A percentile compares a stretch with the other conserved stretches of the same genome.
These are phyloP conservation scores for Colletotrichum agaves DNA, from an alignment of 2,329 filamentous ascomycete species.

Conservation along the genomic window DNA sequence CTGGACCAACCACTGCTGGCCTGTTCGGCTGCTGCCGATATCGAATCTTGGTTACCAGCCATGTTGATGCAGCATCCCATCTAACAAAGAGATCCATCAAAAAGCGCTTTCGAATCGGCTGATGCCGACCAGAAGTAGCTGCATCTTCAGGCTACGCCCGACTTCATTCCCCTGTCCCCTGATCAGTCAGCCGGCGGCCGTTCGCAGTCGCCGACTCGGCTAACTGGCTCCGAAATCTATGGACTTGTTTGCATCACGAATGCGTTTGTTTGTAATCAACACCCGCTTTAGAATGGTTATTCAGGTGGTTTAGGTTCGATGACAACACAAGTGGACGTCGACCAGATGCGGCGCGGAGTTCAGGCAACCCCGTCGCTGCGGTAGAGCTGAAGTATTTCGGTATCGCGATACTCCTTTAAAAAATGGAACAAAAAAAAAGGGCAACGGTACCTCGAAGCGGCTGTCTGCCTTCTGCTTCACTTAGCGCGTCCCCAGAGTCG, in stretches of 20 bases:
- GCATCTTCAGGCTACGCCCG: too few species aligned
- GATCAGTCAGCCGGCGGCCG: conserved; percentile 1
- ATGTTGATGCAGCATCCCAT: conserved; percentile 16
- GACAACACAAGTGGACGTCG: conserved; percentile 5
- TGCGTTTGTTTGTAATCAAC: neutral
- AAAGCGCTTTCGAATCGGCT: too few species aligned
- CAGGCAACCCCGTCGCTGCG: neutral
- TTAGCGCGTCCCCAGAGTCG: conserved; percentile 5
- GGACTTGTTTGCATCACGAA: neutral
- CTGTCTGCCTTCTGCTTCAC: neutral
- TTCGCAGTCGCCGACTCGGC: conserved; percentile 6
- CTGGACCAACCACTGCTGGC: neutral
- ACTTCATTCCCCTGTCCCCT: too few species aligned
- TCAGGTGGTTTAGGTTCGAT: neutral
- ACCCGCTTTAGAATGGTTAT: neutral
- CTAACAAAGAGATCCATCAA: neutral
- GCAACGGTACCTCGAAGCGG: neutral
- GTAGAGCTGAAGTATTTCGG: neutral
- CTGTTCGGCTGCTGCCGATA: conserved; percentile 6
- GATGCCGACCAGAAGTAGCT: neutral
- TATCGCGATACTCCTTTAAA: neutral
- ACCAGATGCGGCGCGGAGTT: conserved; percentile 8
- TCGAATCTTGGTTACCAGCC: conserved; percentile 14
- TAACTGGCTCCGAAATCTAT: neutral
- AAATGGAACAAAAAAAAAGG: too few species aligned